These are phyloP conservation scores for Ciborinia camelliae DNA, from an alignment of 2,329 filamentous ascomycete genomes.

Conservation along the genomic window DNA sequence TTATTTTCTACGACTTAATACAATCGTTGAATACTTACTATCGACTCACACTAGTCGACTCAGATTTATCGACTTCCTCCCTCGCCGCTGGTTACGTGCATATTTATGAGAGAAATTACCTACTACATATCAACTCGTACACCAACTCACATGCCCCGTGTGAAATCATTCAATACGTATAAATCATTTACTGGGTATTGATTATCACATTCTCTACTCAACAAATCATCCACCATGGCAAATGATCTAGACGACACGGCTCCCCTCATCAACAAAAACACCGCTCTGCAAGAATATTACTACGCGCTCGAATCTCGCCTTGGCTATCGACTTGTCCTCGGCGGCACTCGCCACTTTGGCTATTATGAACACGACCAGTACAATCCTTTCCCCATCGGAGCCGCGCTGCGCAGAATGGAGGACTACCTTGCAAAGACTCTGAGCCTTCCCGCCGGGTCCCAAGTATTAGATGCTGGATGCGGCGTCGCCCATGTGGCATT, in stretches of 20 bases:
- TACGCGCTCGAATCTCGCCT: constrained; percentile 45
- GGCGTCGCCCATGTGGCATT: constrained; percentile 50
- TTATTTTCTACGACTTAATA: no score
- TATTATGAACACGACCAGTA: constrained; percentile 46
- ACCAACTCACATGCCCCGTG: not conserved
- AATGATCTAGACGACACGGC: no score
- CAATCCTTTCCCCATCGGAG: constrained; percentile 48
- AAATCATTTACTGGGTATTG: no score
- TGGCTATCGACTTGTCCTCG: constrained; percentile 44
- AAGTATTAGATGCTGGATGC: constrained; percentile 52
- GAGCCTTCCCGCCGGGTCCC: constrained; percentile 40
- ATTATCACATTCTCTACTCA: no score
- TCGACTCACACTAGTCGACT: no score
- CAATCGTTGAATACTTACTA: no score
- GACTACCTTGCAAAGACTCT: constrained; percentile 44
- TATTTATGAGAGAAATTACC: no score
- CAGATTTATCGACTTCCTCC: no score
- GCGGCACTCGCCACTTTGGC: constrained; percentile 50
- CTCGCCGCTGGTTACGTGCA: no score
- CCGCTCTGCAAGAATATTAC: constrained; percentile 46
- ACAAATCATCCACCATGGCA: no score
- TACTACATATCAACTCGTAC: not conserved
- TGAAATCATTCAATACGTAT: no score
- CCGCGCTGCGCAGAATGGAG: constrained; percentile 48
- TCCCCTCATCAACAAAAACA: constrained; percentile 32